phyloP scores from a whole-genome alignment of 345 rosid genomes.

The Laguncularia racemosa region DNA sequence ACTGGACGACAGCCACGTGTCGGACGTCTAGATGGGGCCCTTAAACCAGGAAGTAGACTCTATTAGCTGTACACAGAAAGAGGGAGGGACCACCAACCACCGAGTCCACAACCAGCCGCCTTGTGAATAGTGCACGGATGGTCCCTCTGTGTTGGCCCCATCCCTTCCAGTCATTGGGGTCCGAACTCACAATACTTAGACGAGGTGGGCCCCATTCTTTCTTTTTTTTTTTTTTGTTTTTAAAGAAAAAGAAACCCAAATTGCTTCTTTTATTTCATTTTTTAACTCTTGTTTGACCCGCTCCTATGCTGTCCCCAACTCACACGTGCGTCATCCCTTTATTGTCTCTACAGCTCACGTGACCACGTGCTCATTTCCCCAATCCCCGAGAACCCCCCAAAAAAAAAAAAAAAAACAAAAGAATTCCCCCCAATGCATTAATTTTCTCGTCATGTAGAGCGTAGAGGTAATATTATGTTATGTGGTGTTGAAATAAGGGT shows the following conservation, averaged over 20 bases:
- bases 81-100: constrained; percentile 6
- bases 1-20: no score
- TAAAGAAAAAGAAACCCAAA: no score
- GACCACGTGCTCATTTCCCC: constrained; percentile 15
- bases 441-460: no score
- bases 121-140: constrained; percentile 9
- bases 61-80: not conserved
- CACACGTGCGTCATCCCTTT: not conserved
- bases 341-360: constrained; percentile 50
- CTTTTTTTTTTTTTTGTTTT: no score
- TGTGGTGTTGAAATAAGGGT: no score
- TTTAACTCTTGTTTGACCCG: no score
- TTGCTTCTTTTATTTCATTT: no score
- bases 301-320: not conserved
- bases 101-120: constrained; percentile 5
- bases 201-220: not conserved
- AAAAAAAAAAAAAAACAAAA: not conserved
- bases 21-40: no score
- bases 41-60: no score
- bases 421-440: not conserved
- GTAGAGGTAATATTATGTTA: no score
- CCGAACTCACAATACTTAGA: constrained; percentile 7
- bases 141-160: not conserved
- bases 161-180: not conserved
- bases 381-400: not conserved